Evolutionary conservation across 192 early-diverging fungal genomes (phyloP), one percentile per base, ranked within the genome.

Genomic region (Backusella liffmaniae): DNA sequence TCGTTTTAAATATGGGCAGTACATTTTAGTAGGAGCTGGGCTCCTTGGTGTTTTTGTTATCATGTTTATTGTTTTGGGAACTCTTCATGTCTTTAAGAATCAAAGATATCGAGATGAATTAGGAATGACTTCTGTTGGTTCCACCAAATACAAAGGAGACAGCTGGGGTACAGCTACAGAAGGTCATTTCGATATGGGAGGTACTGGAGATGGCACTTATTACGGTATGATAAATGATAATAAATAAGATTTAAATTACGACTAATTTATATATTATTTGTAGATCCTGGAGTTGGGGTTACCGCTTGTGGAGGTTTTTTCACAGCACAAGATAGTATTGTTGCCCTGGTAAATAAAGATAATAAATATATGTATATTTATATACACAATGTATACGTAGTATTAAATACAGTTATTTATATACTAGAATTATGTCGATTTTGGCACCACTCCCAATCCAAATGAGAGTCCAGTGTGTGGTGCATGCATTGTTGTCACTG

Each of bases 381-480:
- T 80, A 7, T 73, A 66, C 30, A 74, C 8, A 8, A 70, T 34
- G 35, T 56, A 5, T 73, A 76, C 12, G 4, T 56, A 23, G 77
- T 76, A 44, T 67, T 84, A 69, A 37, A 30, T 29, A 12, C 78
- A 32, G 23, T 67, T 49, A 41, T 65, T 36, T 76, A 9, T 26
- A 16, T 34, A 67, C 10, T 35, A 86, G 76, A 88, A 88, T 59
- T 74, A 82, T 5, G 73, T 83, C 9, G 87, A 89, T 75, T 88
- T 82, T 84, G 88, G 88, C 32, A 29, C 12, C 3, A 86, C 75
- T 72, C 42, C 81, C 1, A 71, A 81, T 59, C 75, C 82, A 9
- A 86, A 79, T 26, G 51, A 82, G 16, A 84, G 83, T 5, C 85
- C 87, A 26, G 84, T 83, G 5, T 90, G 88, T 56, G 87, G 87